Base-by-base conservation (phyloP, 345 rosid species). In the Hevea brasiliensis region DNA sequence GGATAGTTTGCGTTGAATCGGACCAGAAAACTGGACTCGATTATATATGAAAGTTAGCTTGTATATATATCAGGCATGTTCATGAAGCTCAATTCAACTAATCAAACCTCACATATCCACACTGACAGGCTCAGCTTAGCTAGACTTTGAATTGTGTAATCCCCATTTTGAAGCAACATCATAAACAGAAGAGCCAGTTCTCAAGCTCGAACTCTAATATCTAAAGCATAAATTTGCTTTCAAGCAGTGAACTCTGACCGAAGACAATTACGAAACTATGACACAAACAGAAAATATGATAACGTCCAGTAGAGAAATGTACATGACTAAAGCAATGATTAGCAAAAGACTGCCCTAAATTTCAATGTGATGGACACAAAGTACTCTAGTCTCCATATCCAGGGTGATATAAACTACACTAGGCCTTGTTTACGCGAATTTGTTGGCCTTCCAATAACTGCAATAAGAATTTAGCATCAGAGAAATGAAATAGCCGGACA, bases 401-500 rank as follows among this genome's bases (percentile, higher is more conserved):
- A 60, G 37, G 63, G 17, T 12, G 23, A 26, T 15, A 23, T 9
- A 29, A 44, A 24, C 23, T 59, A 50, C 47, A 32, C 83, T 87
- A 93, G 0, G 96, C 97, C 84, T 89, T 92, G 81, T 90, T 92
- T 73, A 92, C 98, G 27, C 96, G 97, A 76, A 94, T 87, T 42
- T 56, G 37, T 62, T 92, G 97, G 68, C 96, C 97, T 85, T 94
- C 98, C 80, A 94, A 74, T 74, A 81, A 48, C 96, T 94, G 90
- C 84, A 75, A 37, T 12, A 56, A 40, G 57, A 26, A 74, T 74
- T 12, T 44, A 74, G 35, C 42, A 59, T 72, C 42, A 65, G 67
- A n/a, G 7, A 17, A 40, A 62, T 14, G 50, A 42, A 56, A 45
- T 40, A 3, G 13, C 12, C 56, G 27, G 18, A 4, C 2, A 65